Base-by-base conservation (phyloP, 257 asterid genomes). In the Anisodus tanguticus region DNA sequence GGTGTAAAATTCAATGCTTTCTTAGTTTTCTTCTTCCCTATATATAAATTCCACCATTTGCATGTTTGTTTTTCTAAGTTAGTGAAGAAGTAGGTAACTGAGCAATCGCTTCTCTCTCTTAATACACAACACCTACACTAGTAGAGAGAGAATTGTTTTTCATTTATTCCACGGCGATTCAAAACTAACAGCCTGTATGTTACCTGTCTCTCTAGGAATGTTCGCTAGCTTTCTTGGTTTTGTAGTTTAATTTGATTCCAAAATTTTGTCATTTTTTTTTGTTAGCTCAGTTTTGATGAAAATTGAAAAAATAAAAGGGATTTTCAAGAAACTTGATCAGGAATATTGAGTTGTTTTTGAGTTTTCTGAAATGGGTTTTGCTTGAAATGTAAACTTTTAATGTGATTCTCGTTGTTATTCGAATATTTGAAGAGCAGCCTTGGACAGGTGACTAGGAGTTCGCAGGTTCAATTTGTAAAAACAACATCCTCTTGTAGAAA, bases 161-260 rank as follows among this genome's bases (percentile, higher is more conserved):
- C 79, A 77, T 77, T 77, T 77, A 53, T 53, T 70, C 57, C 79
- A 37, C 55, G 19, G 31, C 76, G 41, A 81, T 81, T 64, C 84
- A 47, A 53, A 19, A 66, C 62, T 43, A 53, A 82, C 84, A 82
- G 84, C 84, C 84, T 82, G 84, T 82, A 82, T 26, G 79, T 15
- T 82, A 66, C 54, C 79, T 82, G 84, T 82, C 17, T 39, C 79
- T 63, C 70, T 64, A 53, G 22, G 47, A 22, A 49, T 69, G 41
- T 39, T 70, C 12, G 26, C 6, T 3, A 41, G 31, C 66, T 10
- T 79, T 59, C 31, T 59, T 59, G 11, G 17, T 59, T 59, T 59
- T 59, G 4, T 59, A 59, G 22, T 2, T 59, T 6, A 59, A 16
- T 16, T 41, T 41, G 0, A 41, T 41, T 41, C 45, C 45, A 41